Base-by-base conservation (phyloP, 495 filamentous ascomycete species). In the Jackrogersella minutella region DNA sequence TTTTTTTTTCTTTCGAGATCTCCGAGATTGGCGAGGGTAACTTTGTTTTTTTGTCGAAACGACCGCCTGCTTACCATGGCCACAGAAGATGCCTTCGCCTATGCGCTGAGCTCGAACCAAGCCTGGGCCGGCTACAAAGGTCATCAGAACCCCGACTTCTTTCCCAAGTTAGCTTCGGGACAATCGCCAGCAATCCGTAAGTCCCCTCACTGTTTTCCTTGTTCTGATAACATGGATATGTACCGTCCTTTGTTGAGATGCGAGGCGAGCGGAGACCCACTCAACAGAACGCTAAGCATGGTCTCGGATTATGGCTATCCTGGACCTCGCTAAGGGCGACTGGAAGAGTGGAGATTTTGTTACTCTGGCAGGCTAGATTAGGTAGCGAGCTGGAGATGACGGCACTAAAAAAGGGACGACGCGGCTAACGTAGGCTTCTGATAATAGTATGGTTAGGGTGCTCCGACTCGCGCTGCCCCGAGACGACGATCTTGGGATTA, bases 381-480 rank as follows among this genome's bases (percentile, higher is more conserved):
- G n/a, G n/a, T n/a, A n/a, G n/a, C n/a, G 41, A 46, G 41, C 19
- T 46, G 41, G 41, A 46, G 41, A 46, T 46, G 41, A 26, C 41
- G 21, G 21, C n/a, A 46, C 21, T 26, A 24, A 26, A 41, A 16
- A 54, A 44, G 40, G n/a, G 37, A 59, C 22, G 22, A 50, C 24
- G 34, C 34, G 40, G 64, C 58, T 67, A 63, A 68, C n/a, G 46
- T 26, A 36, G 33, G 9, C 19, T n/a, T n/a, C n/a, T n/a, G n/a
- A n/a, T 10, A 34, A 51, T 34, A 85, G 83, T 97, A 66, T 97
- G 93, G 93, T 83, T 97, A 67, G 93, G 93, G 70, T 97, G 93
- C 84, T 91, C 92, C 64, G 93, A 97, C 82, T 91, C 89, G 16
- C 90, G 93, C 61, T 88, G 90, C 72, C 93, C 93, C 1, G 93